A percentile compares a stretch with the other conserved stretches of the same genome.
phyloP scores from a whole-genome alignment of 225 moss, liverwort and hornwort species.

The Neckera pumila region DNA sequence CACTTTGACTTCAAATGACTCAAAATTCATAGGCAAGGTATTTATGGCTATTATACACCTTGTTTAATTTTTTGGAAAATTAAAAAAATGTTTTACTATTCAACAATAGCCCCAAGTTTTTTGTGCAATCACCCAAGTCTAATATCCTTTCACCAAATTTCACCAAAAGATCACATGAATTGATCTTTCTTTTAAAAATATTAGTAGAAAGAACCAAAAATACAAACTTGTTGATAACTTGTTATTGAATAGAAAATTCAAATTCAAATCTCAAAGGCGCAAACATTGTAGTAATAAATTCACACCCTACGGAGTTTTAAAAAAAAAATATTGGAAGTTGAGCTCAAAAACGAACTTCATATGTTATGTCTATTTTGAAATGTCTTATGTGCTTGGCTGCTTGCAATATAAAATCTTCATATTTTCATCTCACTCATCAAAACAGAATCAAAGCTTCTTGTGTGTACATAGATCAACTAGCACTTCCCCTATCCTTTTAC shows the following conservation, averaged over 20 bases:
- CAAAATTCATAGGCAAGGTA: too few species aligned
- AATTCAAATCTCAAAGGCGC: neutral
- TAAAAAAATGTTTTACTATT: too few species aligned
- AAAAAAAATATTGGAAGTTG: neutral
- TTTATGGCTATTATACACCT: too few species aligned
- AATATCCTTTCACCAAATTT: neutral
- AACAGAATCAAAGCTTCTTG: neutral
- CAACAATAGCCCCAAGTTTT: too few species aligned
- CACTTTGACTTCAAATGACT: too few species aligned
- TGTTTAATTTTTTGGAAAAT: too few species aligned
- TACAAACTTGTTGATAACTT: neutral
- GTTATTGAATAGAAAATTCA: neutral
- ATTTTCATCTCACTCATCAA: neutral
- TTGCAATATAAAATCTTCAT: neutral
- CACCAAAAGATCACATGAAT: neutral
- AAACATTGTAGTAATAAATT: neutral
- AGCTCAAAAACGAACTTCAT: neutral
- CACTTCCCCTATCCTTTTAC: rapidly evolving
- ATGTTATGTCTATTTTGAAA: neutral
- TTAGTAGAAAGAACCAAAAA: neutral
- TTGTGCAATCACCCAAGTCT: neutral
- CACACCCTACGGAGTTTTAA: too few species aligned
- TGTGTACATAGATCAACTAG: neutral
- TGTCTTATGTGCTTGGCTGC: neutral
- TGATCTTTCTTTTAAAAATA: neutral